Evolutionary conservation across 164 flowering plant genomes (phyloP).

Genomic region (Dillenia suffruticosa): DNA sequence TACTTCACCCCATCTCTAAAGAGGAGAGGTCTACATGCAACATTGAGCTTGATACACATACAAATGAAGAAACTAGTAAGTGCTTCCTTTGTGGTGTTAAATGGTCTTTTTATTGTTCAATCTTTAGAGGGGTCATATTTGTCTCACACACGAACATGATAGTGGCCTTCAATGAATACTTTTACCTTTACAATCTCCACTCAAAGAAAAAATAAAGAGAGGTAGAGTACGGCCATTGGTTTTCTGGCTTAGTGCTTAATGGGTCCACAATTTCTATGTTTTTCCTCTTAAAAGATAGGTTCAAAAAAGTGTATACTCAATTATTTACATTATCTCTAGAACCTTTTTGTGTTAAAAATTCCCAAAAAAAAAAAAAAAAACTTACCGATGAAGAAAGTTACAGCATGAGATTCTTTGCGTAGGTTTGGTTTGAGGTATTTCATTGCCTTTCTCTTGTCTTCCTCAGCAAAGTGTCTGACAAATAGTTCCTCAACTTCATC

Average conservation of each 20-base stretch:
- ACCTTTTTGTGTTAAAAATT: background rate
- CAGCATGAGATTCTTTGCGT: slow-evolving; percentile 75
- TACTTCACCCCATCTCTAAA: too few relatives aligned
- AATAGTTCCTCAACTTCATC: slow-evolving; percentile 92
- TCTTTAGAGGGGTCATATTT: slow-evolving; percentile 12
- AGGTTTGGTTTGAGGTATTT: slow-evolving; percentile 84
- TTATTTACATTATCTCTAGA: too few relatives aligned
- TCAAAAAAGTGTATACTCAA: too few relatives aligned
- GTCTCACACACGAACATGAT: slow-evolving; percentile 4
- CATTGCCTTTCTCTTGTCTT: slow-evolving; percentile 74
- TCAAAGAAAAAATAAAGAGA: slow-evolving; percentile 15
- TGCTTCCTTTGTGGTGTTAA: slow-evolving; percentile 4
- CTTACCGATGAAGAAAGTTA: slow-evolving; percentile 90
- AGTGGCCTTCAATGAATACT: slow-evolving; percentile 9
- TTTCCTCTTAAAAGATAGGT: background rate
- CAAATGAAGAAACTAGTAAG: background rate
- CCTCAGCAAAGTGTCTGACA: slow-evolving; percentile 66
- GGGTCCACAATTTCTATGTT: slow-evolving; percentile 1
- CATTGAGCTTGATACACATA: too few relatives aligned
- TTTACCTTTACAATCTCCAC: slow-evolving; percentile 30
- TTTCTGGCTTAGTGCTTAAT: slow-evolving; percentile 1
- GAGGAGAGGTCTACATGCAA: too few relatives aligned
- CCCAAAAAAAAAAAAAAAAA: slow-evolving; percentile 1
- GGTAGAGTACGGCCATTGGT: slow-evolving; percentile 16
- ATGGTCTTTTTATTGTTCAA: slow-evolving; percentile 10